Percentiles rank a stretch among this genome's conserved stretches.
phyloP scores from a whole-genome alignment of 768 basidiomycete genomes.

The Neoboletus magnificus region DNA sequence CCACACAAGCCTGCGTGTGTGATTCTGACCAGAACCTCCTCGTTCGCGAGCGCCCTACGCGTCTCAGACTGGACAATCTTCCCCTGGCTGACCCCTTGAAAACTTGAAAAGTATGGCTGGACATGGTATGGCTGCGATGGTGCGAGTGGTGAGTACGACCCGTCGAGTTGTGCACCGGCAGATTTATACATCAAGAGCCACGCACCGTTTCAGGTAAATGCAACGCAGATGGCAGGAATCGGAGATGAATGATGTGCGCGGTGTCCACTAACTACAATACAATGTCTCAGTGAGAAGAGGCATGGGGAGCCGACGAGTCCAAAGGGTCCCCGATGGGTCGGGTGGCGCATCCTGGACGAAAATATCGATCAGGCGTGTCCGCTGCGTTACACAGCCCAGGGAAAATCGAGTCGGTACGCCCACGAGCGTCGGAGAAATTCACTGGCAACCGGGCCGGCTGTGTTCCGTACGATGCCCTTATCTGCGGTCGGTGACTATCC shows the following conservation, averaged over 20 bases:
- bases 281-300: not conserved
- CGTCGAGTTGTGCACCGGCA: not conserved
- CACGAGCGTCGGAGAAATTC: not conserved
- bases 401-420: not conserved
- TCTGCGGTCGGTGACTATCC: not conserved
- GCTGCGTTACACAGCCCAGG: not conserved
- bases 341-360: not conserved
- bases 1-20: slow-evolving; percentile 32
- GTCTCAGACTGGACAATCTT: not conserved
- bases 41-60: not conserved
- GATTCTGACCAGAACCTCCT: slow-evolving; percentile 16
- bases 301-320: not conserved
- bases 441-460: not conserved
- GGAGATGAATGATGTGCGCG: not conserved
- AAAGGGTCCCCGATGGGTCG: not conserved
- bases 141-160: not conserved
- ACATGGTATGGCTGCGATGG: not conserved
- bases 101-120: slow-evolving; percentile 15
- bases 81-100: slow-evolving; percentile 19
- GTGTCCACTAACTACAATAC: not conserved
- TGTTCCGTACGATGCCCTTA: not conserved
- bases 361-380: not conserved
- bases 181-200: not conserved
- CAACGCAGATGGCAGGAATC: not conserved
- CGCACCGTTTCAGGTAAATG: not conserved